Conservation (phyloP, 2,329 filamentous ascomycete species). For the Talaromyces sp. region DNA sequence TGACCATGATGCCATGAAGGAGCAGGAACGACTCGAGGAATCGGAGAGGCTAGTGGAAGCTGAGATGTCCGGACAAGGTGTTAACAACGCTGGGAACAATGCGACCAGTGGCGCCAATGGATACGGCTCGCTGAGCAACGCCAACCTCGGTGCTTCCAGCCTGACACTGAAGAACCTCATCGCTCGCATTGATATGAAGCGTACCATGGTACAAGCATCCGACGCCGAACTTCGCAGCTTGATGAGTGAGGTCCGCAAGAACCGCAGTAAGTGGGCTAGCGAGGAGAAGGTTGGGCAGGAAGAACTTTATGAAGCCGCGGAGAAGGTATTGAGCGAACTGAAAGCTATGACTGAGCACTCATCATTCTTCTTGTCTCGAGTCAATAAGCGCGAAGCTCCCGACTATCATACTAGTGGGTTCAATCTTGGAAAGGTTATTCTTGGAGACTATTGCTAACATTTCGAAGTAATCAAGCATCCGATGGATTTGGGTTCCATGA, state of each 20-base stretch:
- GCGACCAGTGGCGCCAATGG: conserved; percentile 59
- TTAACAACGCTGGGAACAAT: conserved; percentile 54
- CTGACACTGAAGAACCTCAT: conserved; percentile 96
- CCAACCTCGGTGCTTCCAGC: conserved; percentile 93
- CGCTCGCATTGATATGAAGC: conserved; percentile 88
- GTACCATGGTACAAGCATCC: conserved; percentile 83
- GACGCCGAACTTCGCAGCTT: conserved; percentile 88
- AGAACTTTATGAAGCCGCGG: conserved; percentile 92
- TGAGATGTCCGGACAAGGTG: conserved; percentile 70
- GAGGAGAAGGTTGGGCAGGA: conserved; percentile 97
- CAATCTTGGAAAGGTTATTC: not conserved
- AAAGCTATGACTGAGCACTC: conserved; percentile 98
- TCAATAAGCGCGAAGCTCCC: conserved; percentile 95
- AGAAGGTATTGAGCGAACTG: conserved; percentile 94
- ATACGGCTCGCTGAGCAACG: conserved; percentile 85
- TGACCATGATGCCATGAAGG: conserved; percentile 92
- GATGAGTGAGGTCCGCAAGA: conserved; percentile 97
- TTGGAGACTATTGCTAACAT: conserved; percentile 25
- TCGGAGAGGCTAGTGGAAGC: conserved; percentile 94
- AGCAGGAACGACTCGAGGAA: conserved; percentile 95
- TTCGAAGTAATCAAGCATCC: conserved; percentile 84
- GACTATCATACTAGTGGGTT: conserved; percentile 86
- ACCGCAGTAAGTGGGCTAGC: conserved; percentile 97
- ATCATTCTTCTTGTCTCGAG: conserved; percentile 87
- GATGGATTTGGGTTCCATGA: conserved; percentile 98